These are phyloP conservation scores for Picochlorum sp. DNA, from an alignment of 139 green algal species.

Conservation along the genomic window DNA sequence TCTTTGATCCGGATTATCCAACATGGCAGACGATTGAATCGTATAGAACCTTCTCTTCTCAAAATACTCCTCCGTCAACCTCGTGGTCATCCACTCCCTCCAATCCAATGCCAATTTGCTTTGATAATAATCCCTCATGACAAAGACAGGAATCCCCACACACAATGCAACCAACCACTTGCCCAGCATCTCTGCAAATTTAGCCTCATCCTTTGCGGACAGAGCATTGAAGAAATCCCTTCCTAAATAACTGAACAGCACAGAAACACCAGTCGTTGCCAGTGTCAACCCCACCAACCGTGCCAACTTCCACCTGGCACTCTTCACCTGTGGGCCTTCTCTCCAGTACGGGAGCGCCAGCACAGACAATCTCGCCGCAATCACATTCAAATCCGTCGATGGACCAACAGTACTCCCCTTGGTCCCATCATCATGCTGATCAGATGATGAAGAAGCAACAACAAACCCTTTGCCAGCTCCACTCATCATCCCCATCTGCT, in stretches of 20 bases:
- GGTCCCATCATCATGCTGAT: not conserved
- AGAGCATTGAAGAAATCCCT: slow-evolving; percentile 98
- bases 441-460: not conserved
- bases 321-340: slow-evolving; percentile 38
- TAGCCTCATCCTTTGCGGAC: slow-evolving; percentile 62
- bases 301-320: slow-evolving; percentile 62
- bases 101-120: slow-evolving; percentile 80
- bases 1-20: slow-evolving; percentile 91
- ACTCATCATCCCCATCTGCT: not conserved
- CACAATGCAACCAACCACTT: slow-evolving; percentile 54
- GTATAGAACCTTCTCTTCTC: slow-evolving; percentile 80
- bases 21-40: slow-evolving; percentile 51
- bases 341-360: slow-evolving; percentile 74
- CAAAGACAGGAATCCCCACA: slow-evolving; percentile 74
- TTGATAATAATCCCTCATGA: slow-evolving; percentile 62
- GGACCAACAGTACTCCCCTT: slow-evolving; percentile 32
- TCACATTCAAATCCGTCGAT: slow-evolving; percentile 60
- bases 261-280: slow-evolving; percentile 87
- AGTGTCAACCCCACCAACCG: slow-evolving; percentile 85
- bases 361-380: slow-evolving; percentile 49
- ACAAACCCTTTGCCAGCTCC: not conserved
- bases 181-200: slow-evolving; percentile 75
- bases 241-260: slow-evolving; percentile 96
- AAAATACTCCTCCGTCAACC: slow-evolving; percentile 80
- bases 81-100: slow-evolving; percentile 89